phyloP scores from a whole-genome alignment of 169 alveolate genomes.

The Babesia caballi region DNA sequence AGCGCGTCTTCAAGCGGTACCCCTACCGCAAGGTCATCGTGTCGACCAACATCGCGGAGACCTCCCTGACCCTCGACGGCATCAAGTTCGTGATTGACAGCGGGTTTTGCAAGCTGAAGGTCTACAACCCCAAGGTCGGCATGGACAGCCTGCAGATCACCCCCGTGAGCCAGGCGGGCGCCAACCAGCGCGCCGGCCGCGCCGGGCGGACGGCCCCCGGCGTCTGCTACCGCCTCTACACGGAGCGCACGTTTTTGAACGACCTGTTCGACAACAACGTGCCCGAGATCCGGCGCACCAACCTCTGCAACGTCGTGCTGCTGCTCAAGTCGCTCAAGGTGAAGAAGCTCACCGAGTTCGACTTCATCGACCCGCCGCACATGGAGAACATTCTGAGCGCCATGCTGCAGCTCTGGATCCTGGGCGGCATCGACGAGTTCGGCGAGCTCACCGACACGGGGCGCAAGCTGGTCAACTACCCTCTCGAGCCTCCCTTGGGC shows the following conservation, averaged over 20 bases:
- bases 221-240: conserved; percentile 96
- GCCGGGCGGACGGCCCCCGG: conserved; percentile 99
- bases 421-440: conserved; percentile 92
- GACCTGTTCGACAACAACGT: conserved; percentile 96
- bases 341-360: conserved; percentile 93
- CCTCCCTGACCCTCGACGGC: conserved; percentile 99
- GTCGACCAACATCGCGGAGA: conserved; percentile 99
- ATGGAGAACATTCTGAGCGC: conserved; percentile 94
- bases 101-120: conserved; percentile 98
- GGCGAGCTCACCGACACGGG: conserved; percentile 89
- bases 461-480: conserved; percentile 96
- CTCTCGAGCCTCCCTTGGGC: conserved; percentile 98
- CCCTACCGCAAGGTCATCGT: conserved; percentile 89
- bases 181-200: conserved; percentile 99
- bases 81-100: conserved; percentile 97
- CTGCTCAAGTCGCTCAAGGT: conserved; percentile 96
- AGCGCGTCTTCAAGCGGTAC: conserved; percentile 73
- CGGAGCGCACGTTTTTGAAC: conserved; percentile 92
- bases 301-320: conserved; percentile 97
- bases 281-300: conserved; percentile 99
- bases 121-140: conserved; percentile 97
- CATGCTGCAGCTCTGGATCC: conserved; percentile 96
- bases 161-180: conserved; percentile 99
- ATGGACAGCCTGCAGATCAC: conserved; percentile 99
- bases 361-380: conserved; percentile 99